These are phyloP conservation scores for Gossypium arboreum DNA, from an alignment of 345 rosid genomes.

Conservation along the genomic window DNA sequence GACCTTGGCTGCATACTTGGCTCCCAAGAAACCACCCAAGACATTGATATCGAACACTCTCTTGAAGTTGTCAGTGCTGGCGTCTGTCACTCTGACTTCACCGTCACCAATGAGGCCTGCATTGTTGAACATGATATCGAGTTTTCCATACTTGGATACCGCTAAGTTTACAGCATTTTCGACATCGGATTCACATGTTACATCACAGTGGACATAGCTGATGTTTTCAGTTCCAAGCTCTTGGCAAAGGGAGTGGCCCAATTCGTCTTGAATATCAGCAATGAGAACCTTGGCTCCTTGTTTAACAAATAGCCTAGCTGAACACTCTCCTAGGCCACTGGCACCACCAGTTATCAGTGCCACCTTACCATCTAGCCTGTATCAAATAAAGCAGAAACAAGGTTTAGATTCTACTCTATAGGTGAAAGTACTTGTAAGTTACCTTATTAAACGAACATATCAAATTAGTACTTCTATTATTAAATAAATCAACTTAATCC, in stretches of 20 bases:
- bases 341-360: slow-evolving; percentile 23
- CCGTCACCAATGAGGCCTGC: slow-evolving; percentile 11
- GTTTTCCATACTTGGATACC: slow-evolving; percentile 23
- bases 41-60: slow-evolving; percentile 11
- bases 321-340: slow-evolving; percentile 19
- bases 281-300: slow-evolving; percentile 28
- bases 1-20: slow-evolving; percentile 31
- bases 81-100: neutral
- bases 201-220: slow-evolving; percentile 25
- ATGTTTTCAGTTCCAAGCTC: slow-evolving; percentile 20
- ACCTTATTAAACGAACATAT: no score
- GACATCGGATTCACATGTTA: slow-evolving; percentile 21
- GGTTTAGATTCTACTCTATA: neutral
- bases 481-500: no score
- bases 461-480: no score
- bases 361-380: slow-evolving; percentile 20
- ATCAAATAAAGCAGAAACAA: neutral
- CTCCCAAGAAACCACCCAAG: slow-evolving; percentile 23
- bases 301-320: slow-evolving; percentile 15
- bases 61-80: slow-evolving; percentile 19
- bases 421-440: no score
- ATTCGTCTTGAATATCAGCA: slow-evolving; percentile 28
- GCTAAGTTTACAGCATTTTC: slow-evolving; percentile 21
- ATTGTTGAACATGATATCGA: slow-evolving; percentile 35
- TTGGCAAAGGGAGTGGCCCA: slow-evolving; percentile 13